phyloP scores from a whole-genome alignment of 192 early-diverging fungal species.

The Podila epigama region DNA sequence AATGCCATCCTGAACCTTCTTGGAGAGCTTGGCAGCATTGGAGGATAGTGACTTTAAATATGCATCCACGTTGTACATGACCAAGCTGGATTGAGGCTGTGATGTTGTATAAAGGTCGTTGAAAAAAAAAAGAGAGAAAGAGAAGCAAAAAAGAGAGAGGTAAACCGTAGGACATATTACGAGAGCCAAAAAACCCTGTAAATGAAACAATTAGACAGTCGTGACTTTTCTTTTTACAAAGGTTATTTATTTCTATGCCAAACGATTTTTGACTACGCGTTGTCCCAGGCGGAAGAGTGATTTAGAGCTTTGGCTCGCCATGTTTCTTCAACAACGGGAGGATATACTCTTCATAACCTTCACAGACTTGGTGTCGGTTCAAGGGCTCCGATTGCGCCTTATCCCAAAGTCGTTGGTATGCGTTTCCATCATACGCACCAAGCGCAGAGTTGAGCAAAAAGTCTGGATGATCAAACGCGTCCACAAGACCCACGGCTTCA shows the following conservation, averaged over 20 bases:
- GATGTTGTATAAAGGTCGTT: too few relatives aligned
- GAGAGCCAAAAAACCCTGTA: too few relatives aligned
- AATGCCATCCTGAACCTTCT: constrained; percentile 83
- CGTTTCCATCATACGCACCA: constrained; percentile 73
- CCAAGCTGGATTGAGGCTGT: too few relatives aligned
- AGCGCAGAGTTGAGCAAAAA: constrained; percentile 76
- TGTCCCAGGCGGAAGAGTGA: too few relatives aligned
- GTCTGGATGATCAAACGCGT: constrained; percentile 78
- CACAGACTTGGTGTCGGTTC: constrained; percentile 35
- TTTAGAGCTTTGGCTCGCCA: constrained; percentile 37
- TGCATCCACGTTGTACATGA: constrained; percentile 48
- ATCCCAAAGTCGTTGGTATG: constrained; percentile 63
- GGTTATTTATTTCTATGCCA: too few relatives aligned
- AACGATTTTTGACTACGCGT: too few relatives aligned
- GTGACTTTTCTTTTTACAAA: too few relatives aligned
- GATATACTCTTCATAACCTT: constrained; percentile 46
- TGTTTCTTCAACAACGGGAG: constrained; percentile 43
- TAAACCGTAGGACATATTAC: too few relatives aligned
- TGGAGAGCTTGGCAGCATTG: constrained; percentile 81
- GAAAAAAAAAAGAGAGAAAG: too few relatives aligned
- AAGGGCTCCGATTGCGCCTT: constrained; percentile 49
- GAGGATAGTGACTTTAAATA: constrained; percentile 70
- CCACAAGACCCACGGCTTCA: constrained; percentile 78
- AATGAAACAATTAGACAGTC: too few relatives aligned
- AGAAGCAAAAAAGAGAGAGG: too few relatives aligned